Percentiles rank a stretch among this genome's conserved stretches.
phyloP scores from a whole-genome alignment of 768 basidiomycete species.

The Leccinum barrowsii region DNA sequence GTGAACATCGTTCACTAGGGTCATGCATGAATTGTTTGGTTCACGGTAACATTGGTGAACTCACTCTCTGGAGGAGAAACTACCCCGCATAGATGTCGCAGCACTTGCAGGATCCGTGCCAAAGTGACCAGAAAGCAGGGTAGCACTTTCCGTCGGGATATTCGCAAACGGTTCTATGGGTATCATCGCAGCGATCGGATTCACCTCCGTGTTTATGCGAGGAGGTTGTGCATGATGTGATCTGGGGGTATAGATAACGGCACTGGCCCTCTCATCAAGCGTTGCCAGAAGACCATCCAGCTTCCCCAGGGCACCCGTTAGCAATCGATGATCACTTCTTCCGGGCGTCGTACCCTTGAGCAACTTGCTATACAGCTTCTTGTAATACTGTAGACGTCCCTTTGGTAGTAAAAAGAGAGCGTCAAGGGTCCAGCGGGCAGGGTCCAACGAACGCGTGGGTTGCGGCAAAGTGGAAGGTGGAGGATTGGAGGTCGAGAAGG shows the following conservation, averaged over 20 bases:
- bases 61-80: constrained; percentile 56
- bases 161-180: background rate
- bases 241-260: constrained; percentile 22
- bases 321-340: constrained; percentile 78
- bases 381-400: constrained; percentile 84
- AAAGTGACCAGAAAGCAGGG: constrained; percentile 23
- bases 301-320: constrained; percentile 77
- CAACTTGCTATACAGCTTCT: constrained; percentile 81
- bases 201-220: background rate
- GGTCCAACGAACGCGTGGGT: constrained; percentile 33
- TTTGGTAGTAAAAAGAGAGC: constrained; percentile 84
- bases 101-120: constrained; percentile 38
- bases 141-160: background rate
- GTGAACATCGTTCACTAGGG: constrained; percentile 54
- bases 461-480: constrained; percentile 45
- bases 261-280: constrained; percentile 55
- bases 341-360: constrained; percentile 85
- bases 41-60: constrained; percentile 18
- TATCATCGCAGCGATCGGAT: background rate
- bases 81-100: constrained; percentile 49
- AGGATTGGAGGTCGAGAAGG: constrained; percentile 64
- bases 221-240: background rate
- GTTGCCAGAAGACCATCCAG: constrained; percentile 69
- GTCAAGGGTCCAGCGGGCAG: constrained; percentile 77
- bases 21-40: constrained; percentile 6